A percentile compares a stretch with the other conserved stretches of the same genome.
These are phyloP conservation scores for Fraxinus floribunda DNA, from an alignment of 305 asterid species.

Conservation along the genomic window DNA sequence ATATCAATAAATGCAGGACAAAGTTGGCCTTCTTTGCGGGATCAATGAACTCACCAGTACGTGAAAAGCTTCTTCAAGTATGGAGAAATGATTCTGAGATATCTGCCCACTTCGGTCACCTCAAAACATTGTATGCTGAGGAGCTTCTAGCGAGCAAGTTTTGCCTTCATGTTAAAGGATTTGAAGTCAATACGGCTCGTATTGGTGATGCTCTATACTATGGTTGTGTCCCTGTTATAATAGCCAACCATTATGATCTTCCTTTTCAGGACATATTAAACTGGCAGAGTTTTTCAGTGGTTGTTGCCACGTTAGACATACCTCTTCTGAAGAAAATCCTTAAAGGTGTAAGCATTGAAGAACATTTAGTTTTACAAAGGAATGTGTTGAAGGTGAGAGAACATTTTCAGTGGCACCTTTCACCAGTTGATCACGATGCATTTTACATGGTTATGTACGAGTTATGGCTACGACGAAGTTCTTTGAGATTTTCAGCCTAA, in stretches of 20 bases:
- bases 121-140: conserved; percentile 54
- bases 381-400: conserved; percentile 64
- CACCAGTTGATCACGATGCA: conserved; percentile 72
- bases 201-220: conserved; percentile 71
- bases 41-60: conserved; percentile 77
- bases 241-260: conserved; percentile 89
- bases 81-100: conserved; percentile 72
- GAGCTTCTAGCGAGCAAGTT: conserved; percentile 70
- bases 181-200: conserved; percentile 92
- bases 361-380: conserved; percentile 40
- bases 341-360: conserved; percentile 33
- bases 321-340: conserved; percentile 71
- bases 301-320: conserved; percentile 73
- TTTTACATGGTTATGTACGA: conserved; percentile 82
- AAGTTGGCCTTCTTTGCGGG: conserved; percentile 85
- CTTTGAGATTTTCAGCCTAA: conserved; percentile 21
- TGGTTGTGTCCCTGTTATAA: conserved; percentile 84
- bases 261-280: conserved; percentile 72
- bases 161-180: conserved; percentile 92
- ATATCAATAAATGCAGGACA: conserved; percentile 42
- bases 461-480: conserved; percentile 73
- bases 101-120: conserved; percentile 54
- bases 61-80: conserved; percentile 71
- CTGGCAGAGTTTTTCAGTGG: conserved; percentile 72
- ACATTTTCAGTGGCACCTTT: conserved; percentile 79